These are phyloP conservation scores for Blastocystis sp. DNA, from an alignment of 352 stramenopile species.

Conservation along the genomic window DNA sequence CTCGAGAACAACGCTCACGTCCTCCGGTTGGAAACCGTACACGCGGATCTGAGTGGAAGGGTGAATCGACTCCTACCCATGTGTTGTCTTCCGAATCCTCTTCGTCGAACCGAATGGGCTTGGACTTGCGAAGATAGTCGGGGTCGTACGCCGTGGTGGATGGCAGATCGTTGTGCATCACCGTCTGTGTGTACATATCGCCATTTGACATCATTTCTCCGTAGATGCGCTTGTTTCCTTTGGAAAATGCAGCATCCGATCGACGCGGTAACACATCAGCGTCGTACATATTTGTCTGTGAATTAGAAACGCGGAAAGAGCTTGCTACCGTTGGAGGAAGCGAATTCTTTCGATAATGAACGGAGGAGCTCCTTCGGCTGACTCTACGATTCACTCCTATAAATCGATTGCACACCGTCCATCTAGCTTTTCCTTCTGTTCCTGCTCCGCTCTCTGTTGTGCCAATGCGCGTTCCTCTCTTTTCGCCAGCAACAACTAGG, in stretches of 20 bases:
- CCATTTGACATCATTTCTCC: not conserved
- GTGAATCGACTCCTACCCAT: not conserved
- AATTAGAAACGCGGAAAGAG: not conserved
- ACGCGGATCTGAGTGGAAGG: not conserved
- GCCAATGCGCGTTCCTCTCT: not conserved
- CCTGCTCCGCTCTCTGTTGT: not conserved
- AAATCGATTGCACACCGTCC: not conserved
- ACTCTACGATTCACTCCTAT: not conserved
- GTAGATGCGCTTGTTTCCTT: not conserved
- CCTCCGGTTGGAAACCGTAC: not conserved
- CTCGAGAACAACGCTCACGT: not conserved
- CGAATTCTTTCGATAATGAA: not conserved
- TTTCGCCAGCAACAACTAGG: not conserved
- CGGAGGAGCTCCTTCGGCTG: not conserved
- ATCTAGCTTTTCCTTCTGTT: not conserved
- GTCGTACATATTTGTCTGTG: not conserved
- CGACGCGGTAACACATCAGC: not conserved
- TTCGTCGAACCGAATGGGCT: not conserved
- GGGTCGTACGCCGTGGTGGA: not conserved
- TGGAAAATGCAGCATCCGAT: not conserved
- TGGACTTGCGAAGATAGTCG: not conserved
- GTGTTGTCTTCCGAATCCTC: not conserved
- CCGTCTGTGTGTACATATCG: not conserved
- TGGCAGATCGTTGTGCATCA: not conserved
- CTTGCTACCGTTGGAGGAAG: not conserved